A percentile compares a stretch with the other conserved stretches of the same genome.
phyloP scores from a whole-genome alignment of 805 yeast species.

The Yarrowia sp. region DNA sequence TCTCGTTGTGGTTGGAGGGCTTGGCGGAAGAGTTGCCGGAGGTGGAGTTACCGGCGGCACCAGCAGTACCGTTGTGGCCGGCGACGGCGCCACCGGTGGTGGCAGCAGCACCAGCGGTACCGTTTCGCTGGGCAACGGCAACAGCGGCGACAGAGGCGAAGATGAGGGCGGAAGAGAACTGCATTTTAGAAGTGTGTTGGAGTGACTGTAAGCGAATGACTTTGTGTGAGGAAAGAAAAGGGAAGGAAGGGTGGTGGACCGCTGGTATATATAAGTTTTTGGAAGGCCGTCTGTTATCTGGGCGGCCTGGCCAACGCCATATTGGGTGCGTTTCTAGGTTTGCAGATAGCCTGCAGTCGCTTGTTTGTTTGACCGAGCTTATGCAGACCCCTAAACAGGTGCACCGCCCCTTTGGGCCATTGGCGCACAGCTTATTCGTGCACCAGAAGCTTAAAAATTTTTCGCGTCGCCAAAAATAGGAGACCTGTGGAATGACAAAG shows the following conservation, averaged over 20 bases:
- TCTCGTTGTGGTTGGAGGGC: conserved; percentile 45
- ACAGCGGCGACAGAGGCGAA: conserved; percentile 47
- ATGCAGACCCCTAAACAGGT: conserved; percentile 24
- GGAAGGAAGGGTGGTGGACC: background rate
- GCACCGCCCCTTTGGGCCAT: conserved; percentile 35
- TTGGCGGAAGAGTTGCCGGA: conserved; percentile 44
- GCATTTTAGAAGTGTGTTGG: conserved; percentile 43
- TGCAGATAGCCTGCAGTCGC: conserved; percentile 3
- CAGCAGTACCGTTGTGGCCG: conserved; percentile 41
- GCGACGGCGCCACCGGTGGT: conserved; percentile 41
- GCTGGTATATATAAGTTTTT: conserved; percentile 34
- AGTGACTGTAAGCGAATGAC: conserved; percentile 31
- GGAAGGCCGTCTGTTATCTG: conserved; percentile 5
- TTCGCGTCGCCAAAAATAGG: conserved; percentile 33
- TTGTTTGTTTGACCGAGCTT: background rate
- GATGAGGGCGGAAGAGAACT: conserved; percentile 47
- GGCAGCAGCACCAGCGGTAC: conserved; percentile 42
- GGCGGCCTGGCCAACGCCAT: conserved; percentile 4
- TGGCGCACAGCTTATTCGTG: background rate
- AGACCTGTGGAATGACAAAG: conserved; percentile 15
- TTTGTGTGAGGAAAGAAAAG: conserved; percentile 25
- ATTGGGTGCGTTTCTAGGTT: conserved; percentile 7
- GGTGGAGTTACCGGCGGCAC: conserved; percentile 42
- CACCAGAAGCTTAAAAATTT: background rate
- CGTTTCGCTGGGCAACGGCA: conserved; percentile 43